Conservation (phyloP, 1,139 yeast genomes). For the Pichia sp. region DNA sequence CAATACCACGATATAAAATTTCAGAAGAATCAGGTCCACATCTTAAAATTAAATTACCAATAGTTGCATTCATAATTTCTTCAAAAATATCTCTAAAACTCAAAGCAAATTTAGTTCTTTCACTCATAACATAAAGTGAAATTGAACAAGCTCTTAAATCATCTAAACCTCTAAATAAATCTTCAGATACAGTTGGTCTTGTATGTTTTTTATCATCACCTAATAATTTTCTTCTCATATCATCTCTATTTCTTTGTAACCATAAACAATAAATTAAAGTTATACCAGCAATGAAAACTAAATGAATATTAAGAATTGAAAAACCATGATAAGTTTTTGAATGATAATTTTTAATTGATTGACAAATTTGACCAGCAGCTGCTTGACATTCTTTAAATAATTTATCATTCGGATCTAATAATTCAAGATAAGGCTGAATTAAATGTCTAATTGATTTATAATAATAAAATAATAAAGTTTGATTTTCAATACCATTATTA, state of each 20-base stretch:
- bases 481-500: conserved; percentile 40
- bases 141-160: conserved; percentile 55
- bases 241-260: conserved; percentile 52
- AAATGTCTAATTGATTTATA: conserved; percentile 49
- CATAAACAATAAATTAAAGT: conserved; percentile 56
- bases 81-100: conserved; percentile 58
- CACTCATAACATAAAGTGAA: conserved; percentile 56
- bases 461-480: conserved; percentile 47
- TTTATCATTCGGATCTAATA: conserved; percentile 50
- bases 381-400: conserved; percentile 55
- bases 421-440: conserved; percentile 53
- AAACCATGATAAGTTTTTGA: conserved; percentile 52
- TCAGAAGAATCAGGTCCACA: conserved; percentile 54
- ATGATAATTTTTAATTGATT: conserved; percentile 50
- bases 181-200: conserved; percentile 45
- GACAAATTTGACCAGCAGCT: conserved; percentile 60
- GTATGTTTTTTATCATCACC: conserved; percentile 51
- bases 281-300: conserved; percentile 57
- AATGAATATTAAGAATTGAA: conserved; percentile 55
- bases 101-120: conserved; percentile 50
- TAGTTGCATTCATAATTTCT: conserved; percentile 52
- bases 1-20: conserved; percentile 33
- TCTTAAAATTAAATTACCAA: conserved; percentile 45
- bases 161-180: conserved; percentile 45
- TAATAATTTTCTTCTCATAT: conserved; percentile 37